Evolutionary conservation across 768 basidiomycete genomes (phyloP).

Genomic region (Trametes gibbosa): DNA sequence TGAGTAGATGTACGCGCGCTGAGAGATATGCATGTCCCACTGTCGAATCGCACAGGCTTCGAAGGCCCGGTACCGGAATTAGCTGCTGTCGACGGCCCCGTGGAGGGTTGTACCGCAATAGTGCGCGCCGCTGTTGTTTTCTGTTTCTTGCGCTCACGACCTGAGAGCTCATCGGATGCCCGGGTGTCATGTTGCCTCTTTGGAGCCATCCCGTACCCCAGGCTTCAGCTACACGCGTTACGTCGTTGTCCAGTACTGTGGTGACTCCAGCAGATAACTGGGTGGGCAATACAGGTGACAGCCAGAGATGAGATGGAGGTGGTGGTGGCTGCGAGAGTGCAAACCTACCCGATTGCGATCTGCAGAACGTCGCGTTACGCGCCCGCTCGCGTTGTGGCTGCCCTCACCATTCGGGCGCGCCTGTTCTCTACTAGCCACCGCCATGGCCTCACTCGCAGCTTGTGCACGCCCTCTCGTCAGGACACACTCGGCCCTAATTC

Average conservation of each 20-base stretch:
- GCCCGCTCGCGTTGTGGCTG: constrained; percentile 3
- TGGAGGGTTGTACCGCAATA: constrained; percentile 56
- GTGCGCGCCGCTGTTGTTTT: constrained; percentile 62
- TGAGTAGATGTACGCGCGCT: neutral
- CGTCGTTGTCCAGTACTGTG: neutral
- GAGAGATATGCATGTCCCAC: constrained; percentile 30
- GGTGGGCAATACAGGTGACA: neutral
- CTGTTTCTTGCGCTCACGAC: constrained; percentile 65
- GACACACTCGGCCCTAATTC: constrained; percentile 19
- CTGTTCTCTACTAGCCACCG: constrained; percentile 15
- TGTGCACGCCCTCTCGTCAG: constrained; percentile 24
- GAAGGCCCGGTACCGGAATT: constrained; percentile 39
- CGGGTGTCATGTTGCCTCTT: constrained; percentile 39
- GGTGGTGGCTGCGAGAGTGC: neutral
- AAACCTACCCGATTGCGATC: no score
- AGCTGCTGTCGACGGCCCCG: constrained; percentile 11
- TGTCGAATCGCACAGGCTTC: constrained; percentile 37
- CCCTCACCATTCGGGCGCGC: neutral
- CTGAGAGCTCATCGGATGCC: constrained; percentile 26
- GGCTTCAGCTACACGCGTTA: no score
- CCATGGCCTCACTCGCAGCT: constrained; percentile 39
- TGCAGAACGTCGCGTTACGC: constrained; percentile 2
- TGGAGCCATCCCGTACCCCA: constrained; percentile 33
- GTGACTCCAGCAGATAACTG: neutral
- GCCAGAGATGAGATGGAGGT: neutral